A percentile compares a stretch with the other conserved stretches of the same genome.
Conservation (phyloP, 2,329 filamentous ascomycete species). For the Paracorniculantispora psalliotae region DNA sequence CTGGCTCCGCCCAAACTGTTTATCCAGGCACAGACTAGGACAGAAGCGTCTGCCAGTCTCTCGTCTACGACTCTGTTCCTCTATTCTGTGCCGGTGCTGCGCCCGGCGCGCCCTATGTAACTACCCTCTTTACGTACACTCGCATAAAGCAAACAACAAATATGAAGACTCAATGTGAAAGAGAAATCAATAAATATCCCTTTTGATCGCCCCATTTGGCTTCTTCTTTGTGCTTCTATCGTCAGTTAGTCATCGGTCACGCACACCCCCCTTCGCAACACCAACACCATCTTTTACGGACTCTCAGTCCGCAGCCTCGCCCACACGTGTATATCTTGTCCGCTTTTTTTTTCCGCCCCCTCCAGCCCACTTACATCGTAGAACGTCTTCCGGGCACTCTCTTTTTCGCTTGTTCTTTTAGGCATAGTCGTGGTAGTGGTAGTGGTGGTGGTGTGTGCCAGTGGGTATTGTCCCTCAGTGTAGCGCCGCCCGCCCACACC, state of each 20-base stretch:
- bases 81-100: too few species aligned
- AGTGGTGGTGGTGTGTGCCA: not conserved
- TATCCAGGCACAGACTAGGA: too few species aligned
- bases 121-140: too few species aligned
- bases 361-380: slow-evolving; percentile 1
- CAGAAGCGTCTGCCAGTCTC: too few species aligned
- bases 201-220: not conserved
- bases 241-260: slow-evolving; percentile 9
- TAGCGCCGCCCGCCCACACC: not conserved
- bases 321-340: slow-evolving; percentile 20
- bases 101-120: too few species aligned
- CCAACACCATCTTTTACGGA: not conserved
- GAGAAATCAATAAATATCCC: not conserved
- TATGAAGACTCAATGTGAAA: too few species aligned
- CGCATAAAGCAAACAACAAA: too few species aligned
- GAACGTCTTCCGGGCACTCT: not conserved
- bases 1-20: too few species aligned
- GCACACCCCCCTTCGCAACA: not conserved
- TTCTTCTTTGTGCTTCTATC: not conserved
- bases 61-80: too few species aligned
- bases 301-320: not conserved
- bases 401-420: slow-evolving; percentile 14
- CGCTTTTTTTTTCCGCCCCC: slow-evolving; percentile 22
- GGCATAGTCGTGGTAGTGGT: too few species aligned
- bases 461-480: not conserved